Evolutionary conservation across 2,329 filamentous ascomycete genomes (phyloP), one percentile per base, ranked within the genome.

Genomic region (Fusarium torreyae): DNA sequence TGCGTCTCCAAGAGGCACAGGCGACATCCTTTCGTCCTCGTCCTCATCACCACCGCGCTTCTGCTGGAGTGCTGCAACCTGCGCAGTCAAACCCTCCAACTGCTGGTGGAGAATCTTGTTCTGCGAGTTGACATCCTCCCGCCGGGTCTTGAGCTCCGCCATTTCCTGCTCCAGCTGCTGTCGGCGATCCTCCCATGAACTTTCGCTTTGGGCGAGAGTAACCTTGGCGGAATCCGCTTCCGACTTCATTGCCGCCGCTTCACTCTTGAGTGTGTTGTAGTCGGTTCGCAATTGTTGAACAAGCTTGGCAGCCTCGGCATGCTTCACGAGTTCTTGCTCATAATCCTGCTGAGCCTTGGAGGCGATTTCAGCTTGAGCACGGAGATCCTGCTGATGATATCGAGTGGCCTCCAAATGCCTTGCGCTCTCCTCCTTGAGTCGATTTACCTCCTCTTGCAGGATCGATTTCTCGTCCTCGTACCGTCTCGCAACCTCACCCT

Each of bases 261-360:
- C 89, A 1, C 92, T 91, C 81, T 93, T 94, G 65, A 98, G 81
- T 71, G 93, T 85, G 75, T 97, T 96, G 79, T 92, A 88, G 69
- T 98, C 94, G 6, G 86, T 85, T 52, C 96, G 92, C 49, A 97
- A 84, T 54, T 86, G 86, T 72, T 97, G 94, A 15, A 98, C 85
- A 36, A 89, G 88, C 80, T 94, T 94, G 14, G 95, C 93, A n/a
- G 95, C 96, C 70, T 98, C 94, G 3, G 94, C 95, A 80, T 99
- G 96, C 82, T 96, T 98, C 74, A 97, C 88, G 13, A 99, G 86
- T 78, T 99, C 96, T 67, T 91, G 91, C 79, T 99, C 97, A 77
- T 99, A 99, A 72, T 96, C 94, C 76, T 97, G 92, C 77, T 99
- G 96, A 5, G 96, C 94, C 78, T 94, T 92, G 54, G 94, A 91